Conservation (phyloP, 768 basidiomycete species). For the Favolaschia claudopus region DNA sequence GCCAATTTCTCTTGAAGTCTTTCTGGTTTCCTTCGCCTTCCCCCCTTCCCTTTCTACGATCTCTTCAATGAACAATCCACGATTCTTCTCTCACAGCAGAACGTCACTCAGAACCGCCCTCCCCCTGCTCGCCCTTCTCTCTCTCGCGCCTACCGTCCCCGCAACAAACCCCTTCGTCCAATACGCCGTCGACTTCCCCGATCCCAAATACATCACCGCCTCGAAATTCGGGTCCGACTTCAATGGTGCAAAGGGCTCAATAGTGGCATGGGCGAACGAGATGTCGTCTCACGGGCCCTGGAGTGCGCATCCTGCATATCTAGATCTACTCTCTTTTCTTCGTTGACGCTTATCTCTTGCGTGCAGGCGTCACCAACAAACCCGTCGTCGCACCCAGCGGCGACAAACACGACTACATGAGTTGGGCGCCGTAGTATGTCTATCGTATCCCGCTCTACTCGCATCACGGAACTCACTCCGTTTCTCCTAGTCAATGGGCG, state of each 20-base stretch:
- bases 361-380: conserved; percentile 1
- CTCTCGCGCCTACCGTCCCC: too few species aligned
- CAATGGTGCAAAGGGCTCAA: not conserved
- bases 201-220: conserved; percentile 1
- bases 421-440: conserved; percentile 14
- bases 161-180: conserved; percentile 3
- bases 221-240: not conserved
- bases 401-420: conserved; percentile 13
- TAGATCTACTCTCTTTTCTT: not conserved
- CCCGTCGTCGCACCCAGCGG: conserved; percentile 7
- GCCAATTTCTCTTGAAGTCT: too few species aligned
- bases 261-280: conserved; percentile 12
- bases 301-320: not conserved
- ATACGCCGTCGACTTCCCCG: conserved; percentile 11
- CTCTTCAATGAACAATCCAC: too few species aligned
- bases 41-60: too few species aligned
- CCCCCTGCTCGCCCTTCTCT: too few species aligned
- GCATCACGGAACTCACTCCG: too few species aligned
- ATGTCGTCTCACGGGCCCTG: conserved; percentile 9
- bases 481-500: conserved; percentile 64
- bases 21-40: too few species aligned
- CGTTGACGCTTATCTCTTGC: not conserved
- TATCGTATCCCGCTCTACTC: too few species aligned
- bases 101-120: too few species aligned
- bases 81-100: too few species aligned